Evolutionary conservation across 2,329 filamentous ascomycete genomes (phyloP).

Genomic region (Colletotrichum somersetense): DNA sequence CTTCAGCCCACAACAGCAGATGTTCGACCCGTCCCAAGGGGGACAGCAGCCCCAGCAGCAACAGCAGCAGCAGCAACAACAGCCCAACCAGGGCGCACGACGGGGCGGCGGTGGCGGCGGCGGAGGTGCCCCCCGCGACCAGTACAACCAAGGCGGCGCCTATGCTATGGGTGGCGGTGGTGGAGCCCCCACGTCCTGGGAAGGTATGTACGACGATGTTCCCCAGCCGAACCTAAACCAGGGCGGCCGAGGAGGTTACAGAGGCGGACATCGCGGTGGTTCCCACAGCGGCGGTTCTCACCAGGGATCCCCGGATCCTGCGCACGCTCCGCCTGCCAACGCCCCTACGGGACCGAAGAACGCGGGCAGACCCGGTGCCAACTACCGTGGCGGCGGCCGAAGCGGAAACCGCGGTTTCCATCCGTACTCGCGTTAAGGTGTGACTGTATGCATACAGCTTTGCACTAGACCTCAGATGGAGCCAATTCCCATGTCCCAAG

Average conservation of each 20-base stretch:
- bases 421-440: slow-evolving; percentile 69
- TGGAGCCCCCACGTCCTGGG: slow-evolving; percentile 87
- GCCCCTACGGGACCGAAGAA: slow-evolving; percentile 97
- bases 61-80: slow-evolving; percentile 22
- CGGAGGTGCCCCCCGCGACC: slow-evolving; percentile 46
- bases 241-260: slow-evolving; percentile 59
- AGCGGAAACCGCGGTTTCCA: slow-evolving; percentile 82
- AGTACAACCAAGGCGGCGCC: slow-evolving; percentile 44
- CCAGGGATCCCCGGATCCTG: slow-evolving; percentile 56
- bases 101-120: slow-evolving; percentile 44
- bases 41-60: slow-evolving; percentile 43
- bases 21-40: slow-evolving; percentile 42
- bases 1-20: slow-evolving; percentile 46
- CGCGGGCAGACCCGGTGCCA: slow-evolving; percentile 88
- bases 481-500: not conserved
- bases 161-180: slow-evolving; percentile 59
- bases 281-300: slow-evolving; percentile 58
- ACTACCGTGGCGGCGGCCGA: slow-evolving; percentile 91
- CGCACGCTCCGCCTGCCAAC: slow-evolving; percentile 65
- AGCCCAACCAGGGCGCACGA: slow-evolving; percentile 45
- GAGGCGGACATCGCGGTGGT: slow-evolving; percentile 48
- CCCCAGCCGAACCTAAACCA: slow-evolving; percentile 80
- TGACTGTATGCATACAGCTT: not conserved
- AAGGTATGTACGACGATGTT: slow-evolving; percentile 98
- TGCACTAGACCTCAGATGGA: not conserved